Base-by-base conservation (phyloP, 306 rosid genomes). In the Vachellia pachyceras region DNA sequence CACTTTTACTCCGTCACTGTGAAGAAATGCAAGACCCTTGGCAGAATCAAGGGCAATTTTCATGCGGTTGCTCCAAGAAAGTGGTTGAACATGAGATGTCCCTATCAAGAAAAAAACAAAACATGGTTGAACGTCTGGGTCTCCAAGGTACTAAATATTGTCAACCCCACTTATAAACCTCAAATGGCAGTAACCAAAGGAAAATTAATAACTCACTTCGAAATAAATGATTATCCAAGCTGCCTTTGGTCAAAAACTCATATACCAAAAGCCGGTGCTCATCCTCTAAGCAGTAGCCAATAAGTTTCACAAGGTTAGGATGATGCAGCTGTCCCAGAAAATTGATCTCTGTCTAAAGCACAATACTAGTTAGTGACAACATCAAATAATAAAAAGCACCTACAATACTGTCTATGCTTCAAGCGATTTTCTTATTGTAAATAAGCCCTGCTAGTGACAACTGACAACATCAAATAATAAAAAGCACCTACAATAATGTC, bases 261-360 rank as follows among this genome's bases (percentile, higher is more conserved):
- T 96, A 96, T n/a, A 92, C 97, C 79, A 96, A 83, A 81, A 96
- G 97, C 46, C 98, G 86, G 1, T 96, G 99, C 18, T 96, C 98
- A 79, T 96, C 97, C 87, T 96, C 99, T 72, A 93, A 84, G 91
- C 99, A 96, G 86, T 92, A 94, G 55, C 98, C 99, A n/a, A 93
- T 70, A 85, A 96, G 78, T 87, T 78, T 93, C 85, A 96, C 99
- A 65, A 96, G 99, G 86, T 96, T 93, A 68, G 93, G 94, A 82
- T 96, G 99, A 50, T 82, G 89, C 77, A 96, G 92, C 88, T 89
- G 98, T 61, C 99, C 98, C 87, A 96, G 91, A 72, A 86, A 96
- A 79, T 93, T 92, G 66, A 96, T 96, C 84, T 96, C 99, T 41
- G 99, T 82, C 99, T 95, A 69, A 23, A 85, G 72, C 68, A 84